Conservation (phyloP, 2,329 filamentous ascomycete species). For the Lecanosticta acicola region DNA sequence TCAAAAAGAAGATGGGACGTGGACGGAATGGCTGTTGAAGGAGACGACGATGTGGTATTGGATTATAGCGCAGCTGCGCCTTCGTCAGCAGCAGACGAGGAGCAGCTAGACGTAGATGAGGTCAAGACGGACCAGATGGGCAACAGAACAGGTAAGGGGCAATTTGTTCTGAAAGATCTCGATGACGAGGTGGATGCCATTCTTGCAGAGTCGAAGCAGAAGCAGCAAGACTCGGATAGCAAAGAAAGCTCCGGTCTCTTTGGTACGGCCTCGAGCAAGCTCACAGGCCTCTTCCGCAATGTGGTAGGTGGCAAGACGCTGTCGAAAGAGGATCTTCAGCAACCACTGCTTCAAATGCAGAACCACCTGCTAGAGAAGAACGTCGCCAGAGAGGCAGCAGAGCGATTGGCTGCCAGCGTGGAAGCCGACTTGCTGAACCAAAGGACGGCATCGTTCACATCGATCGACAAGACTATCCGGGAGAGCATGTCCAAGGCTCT, state of each 20-base stretch:
- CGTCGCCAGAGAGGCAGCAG: slow-evolving; percentile 86
- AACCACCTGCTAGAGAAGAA: slow-evolving; percentile 94
- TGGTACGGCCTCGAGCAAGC: slow-evolving; percentile 71
- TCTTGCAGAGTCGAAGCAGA: slow-evolving; percentile 69
- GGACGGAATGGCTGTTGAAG: slow-evolving; percentile 80
- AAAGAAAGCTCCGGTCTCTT: slow-evolving; percentile 64
- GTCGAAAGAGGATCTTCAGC: slow-evolving; percentile 81
- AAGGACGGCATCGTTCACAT: slow-evolving; percentile 85
- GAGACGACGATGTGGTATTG: slow-evolving; percentile 67
- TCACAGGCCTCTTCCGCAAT: slow-evolving; percentile 86
- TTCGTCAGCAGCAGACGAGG: slow-evolving; percentile 48
- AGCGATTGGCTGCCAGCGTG: slow-evolving; percentile 85
- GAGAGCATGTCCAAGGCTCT: slow-evolving; percentile 87
- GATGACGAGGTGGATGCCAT: slow-evolving; percentile 92
- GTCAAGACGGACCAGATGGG: slow-evolving; percentile 81
- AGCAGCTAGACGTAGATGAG: slow-evolving; percentile 56
- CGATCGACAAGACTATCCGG: slow-evolving; percentile 70
- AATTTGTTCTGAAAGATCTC: slow-evolving; percentile 89
- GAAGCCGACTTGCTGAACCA: slow-evolving; percentile 83
- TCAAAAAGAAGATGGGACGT: slow-evolving; percentile 89
- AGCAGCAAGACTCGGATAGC: slow-evolving; percentile 51
- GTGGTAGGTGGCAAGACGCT: slow-evolving; percentile 91
- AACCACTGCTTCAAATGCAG: slow-evolving; percentile 92
- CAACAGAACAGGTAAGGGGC: slow-evolving; percentile 74
- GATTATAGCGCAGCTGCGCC: slow-evolving; percentile 75